Base-by-base conservation (phyloP, 805 yeast genomes). In the Phaffomyces antillensis region DNA sequence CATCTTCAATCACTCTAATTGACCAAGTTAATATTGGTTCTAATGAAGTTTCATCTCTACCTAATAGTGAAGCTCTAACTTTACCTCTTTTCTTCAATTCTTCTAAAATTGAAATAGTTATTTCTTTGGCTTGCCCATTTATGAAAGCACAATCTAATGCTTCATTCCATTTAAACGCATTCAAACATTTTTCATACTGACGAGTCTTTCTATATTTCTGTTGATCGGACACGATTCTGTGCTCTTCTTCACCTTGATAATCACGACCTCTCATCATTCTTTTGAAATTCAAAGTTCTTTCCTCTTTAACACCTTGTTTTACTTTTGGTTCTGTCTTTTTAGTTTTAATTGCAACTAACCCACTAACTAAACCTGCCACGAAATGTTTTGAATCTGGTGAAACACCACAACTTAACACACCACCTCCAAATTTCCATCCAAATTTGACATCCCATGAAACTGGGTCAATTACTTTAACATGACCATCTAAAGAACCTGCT, bases 371-470 rank as follows among this genome's bases (percentile, higher is more conserved):
- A 41, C 99, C 99, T 15, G 93, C 86, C 33, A 87, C 96, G 52
- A 93, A 75, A 68, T 93, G 98, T 67, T 86, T 84, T 54, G 79
- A 56, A 52, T 81, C 77, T 25, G 98, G 97, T 9, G 96, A 87
- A 11, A 87, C 83, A 13, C 90, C 98, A 61, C 96, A 81, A 55
- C 87, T 73, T 54, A 93, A 70, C 0, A 93, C 96, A 35, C 96
- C 95, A 23, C 91, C 88, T 32, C 96, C 96, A 60, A 86, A 91
- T 65, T 90, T 91, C 97, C 98, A 91, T 40, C 97, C 97, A 61
- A 89, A 91, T 62, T 84, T 86, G 49, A 91, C 96, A 49, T 83
- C 85, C 87, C 91, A 90, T 54, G 77, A 75, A 36, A 76, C 59
- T 20, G 83, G 75, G 63, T 90, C 97, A 62, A 91, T 87, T 38